Base-by-base conservation (phyloP, 306 rosid genomes). In the Malus sylvestris region DNA sequence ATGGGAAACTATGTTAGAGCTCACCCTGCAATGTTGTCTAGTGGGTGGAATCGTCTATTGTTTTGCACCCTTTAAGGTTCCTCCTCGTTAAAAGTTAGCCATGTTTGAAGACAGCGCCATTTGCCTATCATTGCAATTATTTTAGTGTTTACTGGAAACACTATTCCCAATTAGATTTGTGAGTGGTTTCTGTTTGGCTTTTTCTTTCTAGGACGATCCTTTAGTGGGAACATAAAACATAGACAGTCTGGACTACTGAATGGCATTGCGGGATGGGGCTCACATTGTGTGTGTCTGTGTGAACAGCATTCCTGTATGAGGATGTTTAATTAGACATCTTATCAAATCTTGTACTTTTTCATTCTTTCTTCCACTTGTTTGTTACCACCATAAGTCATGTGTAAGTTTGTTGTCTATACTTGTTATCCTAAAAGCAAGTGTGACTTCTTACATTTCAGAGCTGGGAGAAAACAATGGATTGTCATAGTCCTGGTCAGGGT, bases 401-500 rank as follows among this genome's bases (percentile, higher is more conserved):
- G 40, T 14, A 29, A 62, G 14, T 29, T 11, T 15, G 67, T 29
- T 62, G 30, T 32, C 23, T 64, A 45, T 64, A 64, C 44, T 64
- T 64, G 45, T 64, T 32, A 64, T 32, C 45, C 23, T 32, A 63
- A 10, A 73, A 66, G 32, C 49, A 55, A 55, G 40, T 72, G 61
- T 70, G 78, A 77, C 30, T 65, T 23, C 19, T 71, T 79, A 74
- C 61, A 76, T 72, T 81, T 64, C 87, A 92, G 97, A 92, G 97
- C 87, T 92, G 97, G 97, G 97, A 92, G 88, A 92, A 92, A 84
- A 92, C 97, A 72, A 90, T 92, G 87, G 96, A 90, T 81, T 92
- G 97, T 76, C 91, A 92, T 71, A 92, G 97, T 80, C 92, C 97
- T 67, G 97, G 97, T 75, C 96, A 92, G 89, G 97, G 97, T 78